Base-by-base conservation (phyloP, 805 yeast species). In the Cyberlindnera veronae region DNA sequence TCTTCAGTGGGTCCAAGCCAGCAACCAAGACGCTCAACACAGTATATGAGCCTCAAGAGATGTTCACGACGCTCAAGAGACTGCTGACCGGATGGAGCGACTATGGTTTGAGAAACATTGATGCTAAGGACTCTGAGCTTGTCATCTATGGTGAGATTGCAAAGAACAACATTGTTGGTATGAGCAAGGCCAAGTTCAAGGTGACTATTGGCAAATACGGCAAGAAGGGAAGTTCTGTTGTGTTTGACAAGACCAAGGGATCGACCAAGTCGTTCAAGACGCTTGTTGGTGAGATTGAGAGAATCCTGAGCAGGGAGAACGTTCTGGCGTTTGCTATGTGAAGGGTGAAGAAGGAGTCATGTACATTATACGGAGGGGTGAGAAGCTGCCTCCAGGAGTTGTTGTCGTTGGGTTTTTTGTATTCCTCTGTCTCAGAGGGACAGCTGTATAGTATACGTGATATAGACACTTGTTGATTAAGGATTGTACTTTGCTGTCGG, bases 51-150 rank as follows among this genome's bases (percentile, higher is more conserved):
- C 57, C 64, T 42, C 72, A 66, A 20, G 87, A 83, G 55, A 71
- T 83, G 71, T 72, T 75, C 45, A 76, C 77, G 32, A 87, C 88
- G 3, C 63, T 84, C 50, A 72, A 67, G 55, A 76, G 84, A 32
- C 69, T 84, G 40, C 64, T 84, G 48, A 67, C 61, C 32, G 77
- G 82, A 14, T 84, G 93, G 93, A 72, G 77, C 12, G 77, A 74
- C 44, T 82, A 82, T 52, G 91, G 93, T 8, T 62, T 84, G 51
- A 76, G 73, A 49, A 71, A 77, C 44, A 68, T 84, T 43, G 64
- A 61, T 28, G 61, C 74, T 33, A 72, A 72, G 49, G 64, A 68
- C 16, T 60, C 64, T 4, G 58, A 64, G 6, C 58, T 65, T 51
- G 67, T 66, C 23, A 67, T 84, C 22, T 72, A 72, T n/a, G 90